phyloP scores from a whole-genome alignment of 352 stramenopile genomes.

The Phytophthora pluvialis region DNA sequence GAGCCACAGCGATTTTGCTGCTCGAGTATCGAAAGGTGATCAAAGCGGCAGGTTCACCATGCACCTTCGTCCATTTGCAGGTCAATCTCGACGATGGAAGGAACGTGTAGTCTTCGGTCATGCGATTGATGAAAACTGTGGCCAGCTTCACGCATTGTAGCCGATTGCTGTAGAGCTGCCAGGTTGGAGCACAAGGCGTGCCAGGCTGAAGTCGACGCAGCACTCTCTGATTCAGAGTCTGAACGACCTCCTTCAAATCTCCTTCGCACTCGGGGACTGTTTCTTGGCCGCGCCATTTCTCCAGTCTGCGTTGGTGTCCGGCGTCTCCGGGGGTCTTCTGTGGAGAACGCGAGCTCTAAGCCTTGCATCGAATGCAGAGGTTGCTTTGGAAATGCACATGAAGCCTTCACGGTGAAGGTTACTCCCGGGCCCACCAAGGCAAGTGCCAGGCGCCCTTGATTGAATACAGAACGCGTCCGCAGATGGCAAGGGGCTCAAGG shows the following conservation, averaged over 20 bases:
- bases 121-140: not conserved
- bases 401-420: no score
- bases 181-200: no score
- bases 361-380: slow-evolving; percentile 1
- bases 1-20: slow-evolving; percentile 4
- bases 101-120: not conserved
- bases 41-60: not conserved
- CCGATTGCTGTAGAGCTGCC: not conserved
- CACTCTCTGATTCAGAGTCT: no score
- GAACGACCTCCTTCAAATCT: slow-evolving; percentile 24
- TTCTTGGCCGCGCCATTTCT: slow-evolving; percentile 11
- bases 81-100: not conserved
- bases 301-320: not conserved
- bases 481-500: not conserved
- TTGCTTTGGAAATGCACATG: not conserved
- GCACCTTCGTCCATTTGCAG: slow-evolving; percentile 3
- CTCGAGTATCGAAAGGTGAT: not conserved
- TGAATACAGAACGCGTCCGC: not conserved
- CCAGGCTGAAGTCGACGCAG: no score
- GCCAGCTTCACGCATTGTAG: not conserved
- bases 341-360: no score
- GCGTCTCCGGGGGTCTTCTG: no score
- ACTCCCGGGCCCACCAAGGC: no score
- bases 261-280: slow-evolving; percentile 1
- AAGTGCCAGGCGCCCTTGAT: not conserved